Evolutionary conservation across 2,329 filamentous ascomycete species (phyloP).

Genomic region (Cladosporium sphaerospermum): DNA sequence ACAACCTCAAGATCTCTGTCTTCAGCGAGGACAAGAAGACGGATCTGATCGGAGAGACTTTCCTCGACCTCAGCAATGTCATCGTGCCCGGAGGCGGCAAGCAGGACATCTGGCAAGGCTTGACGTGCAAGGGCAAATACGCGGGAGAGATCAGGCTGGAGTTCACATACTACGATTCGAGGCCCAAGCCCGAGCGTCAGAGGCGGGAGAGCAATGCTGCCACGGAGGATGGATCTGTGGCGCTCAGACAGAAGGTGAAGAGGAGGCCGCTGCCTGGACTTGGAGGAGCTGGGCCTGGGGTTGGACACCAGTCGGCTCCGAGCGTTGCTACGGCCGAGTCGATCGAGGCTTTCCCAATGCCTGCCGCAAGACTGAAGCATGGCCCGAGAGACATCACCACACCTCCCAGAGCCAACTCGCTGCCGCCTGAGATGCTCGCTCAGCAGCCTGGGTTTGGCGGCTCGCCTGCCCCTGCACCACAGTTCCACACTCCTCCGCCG

Average conservation of each 20-base stretch:
- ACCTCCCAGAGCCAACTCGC: conserved; percentile 22
- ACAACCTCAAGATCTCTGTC: conserved; percentile 87
- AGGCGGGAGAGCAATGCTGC: conserved; percentile 37
- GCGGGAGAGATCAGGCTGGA: conserved; percentile 92
- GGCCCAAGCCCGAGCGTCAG: conserved; percentile 66
- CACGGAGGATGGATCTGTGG: conserved; percentile 23
- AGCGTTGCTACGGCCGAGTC: background rate
- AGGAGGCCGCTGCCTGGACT: conserved; percentile 67
- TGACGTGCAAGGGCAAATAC: conserved; percentile 88
- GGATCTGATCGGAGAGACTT: conserved; percentile 90
- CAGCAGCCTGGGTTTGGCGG: conserved; percentile 3
- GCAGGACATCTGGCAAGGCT: conserved; percentile 82
- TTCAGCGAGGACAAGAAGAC: conserved; percentile 99
- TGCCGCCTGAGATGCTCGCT: conserved; percentile 19
- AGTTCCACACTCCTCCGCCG: conserved; percentile 7
- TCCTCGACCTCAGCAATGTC: conserved; percentile 76
- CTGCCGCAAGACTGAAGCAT: conserved; percentile 18
- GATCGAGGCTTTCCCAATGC: background rate
- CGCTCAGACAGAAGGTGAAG: conserved; percentile 50
- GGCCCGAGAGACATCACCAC: conserved; percentile 26
- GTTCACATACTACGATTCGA: conserved; percentile 89
- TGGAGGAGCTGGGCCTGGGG: conserved; percentile 25
- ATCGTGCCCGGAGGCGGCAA: conserved; percentile 85
- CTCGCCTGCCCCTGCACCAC: background rate
- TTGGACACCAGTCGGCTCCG: background rate